Evolutionary conservation across 495 filamentous ascomycete species (phyloP).

Genomic region (Baudoinia panamericana): DNA sequence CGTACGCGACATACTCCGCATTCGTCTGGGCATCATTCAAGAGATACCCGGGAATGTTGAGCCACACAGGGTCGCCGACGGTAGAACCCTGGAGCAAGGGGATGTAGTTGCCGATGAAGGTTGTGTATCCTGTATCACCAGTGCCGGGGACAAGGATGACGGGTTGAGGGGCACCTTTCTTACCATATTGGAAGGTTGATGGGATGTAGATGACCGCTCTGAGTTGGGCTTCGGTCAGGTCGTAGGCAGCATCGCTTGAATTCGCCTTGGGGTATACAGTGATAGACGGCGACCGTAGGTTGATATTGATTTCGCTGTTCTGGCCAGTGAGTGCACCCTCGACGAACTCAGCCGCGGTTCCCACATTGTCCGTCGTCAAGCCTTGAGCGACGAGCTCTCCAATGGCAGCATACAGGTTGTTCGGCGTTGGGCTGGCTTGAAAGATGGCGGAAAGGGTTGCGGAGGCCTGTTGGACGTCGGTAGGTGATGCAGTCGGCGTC

Average conservation of each 20-base stretch:
- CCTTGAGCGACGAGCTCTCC: conserved; percentile 7
- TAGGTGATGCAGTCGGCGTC: conserved; percentile 6
- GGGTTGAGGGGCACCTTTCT: conserved; percentile 24
- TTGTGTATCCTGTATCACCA: conserved; percentile 29
- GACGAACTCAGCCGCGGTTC: not conserved
- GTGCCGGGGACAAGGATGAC: conserved; percentile 39
- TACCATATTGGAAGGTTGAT: conserved; percentile 30
- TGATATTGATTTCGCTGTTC: conserved; percentile 18
- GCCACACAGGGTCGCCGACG: conserved; percentile 36
- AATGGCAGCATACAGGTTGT: conserved; percentile 11
- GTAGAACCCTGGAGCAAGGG: conserved; percentile 27
- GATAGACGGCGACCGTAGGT: conserved; percentile 10
- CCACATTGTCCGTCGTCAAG: conserved; percentile 2
- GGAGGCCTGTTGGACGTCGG: not conserved
- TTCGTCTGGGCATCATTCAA: conserved; percentile 34
- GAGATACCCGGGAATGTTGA: conserved; percentile 35
- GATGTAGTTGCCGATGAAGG: conserved; percentile 33
- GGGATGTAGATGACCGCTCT: conserved; percentile 36
- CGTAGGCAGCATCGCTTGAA: conserved; percentile 33
- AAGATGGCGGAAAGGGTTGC: conserved; percentile 3
- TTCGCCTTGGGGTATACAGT: conserved; percentile 27
- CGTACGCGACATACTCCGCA: conserved; percentile 30
- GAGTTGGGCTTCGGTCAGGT: conserved; percentile 29
- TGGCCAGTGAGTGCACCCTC: conserved; percentile 5
- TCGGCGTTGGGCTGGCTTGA: conserved; percentile 7